Evolutionary conservation across 371 early-diverging fungal species (phyloP), one percentile per base, ranked within the genome.

Genomic region (Mortierella sp.): DNA sequence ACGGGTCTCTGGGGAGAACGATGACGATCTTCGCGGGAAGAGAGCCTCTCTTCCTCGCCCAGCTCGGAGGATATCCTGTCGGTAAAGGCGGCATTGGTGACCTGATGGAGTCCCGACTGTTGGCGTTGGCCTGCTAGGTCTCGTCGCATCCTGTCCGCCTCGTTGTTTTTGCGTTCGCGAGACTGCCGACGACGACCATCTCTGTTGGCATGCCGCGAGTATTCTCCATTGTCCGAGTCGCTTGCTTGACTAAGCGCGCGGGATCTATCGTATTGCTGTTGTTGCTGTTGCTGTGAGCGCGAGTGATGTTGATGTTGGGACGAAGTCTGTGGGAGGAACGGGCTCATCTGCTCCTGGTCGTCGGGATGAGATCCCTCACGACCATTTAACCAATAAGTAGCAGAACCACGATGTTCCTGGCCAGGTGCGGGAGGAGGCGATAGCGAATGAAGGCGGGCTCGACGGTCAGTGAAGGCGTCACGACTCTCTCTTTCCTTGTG

Each of bases 361-460:
- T 83, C 80, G 1, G 83, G 35, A 44, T 76, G 68, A 48, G 73
- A 41, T 0, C 56, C 76, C 7, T 73, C 68, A 24, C 65, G 46
- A 14, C 63, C 81, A 1, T 81, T 75, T 6, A 79, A 79, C 82
- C 85, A 79, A 24, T 81, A 79, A 2, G 77, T 16, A 1, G 43
- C 48, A 11, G 81, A 74, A 10, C 43, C 49, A n/a, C 79, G 48
- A n/a, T 72, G 75, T 41, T 79, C 77, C 38, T 81, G 81, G 18
- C 81, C 81, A 5, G 73, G 74, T 32, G 58, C 49, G 11, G 82
- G 81, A 11, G 85, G 79, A 6, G 85, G 82, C 38, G 85, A 84
- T 2, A 84, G 76, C 4, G 84, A 84, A 12, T 81, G 81, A 5
- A 74, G 51, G 1, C 79, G 78, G 1, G 76, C 41, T 27, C 54